Evolutionary conservation across 257 asterid genomes (phyloP).

Genomic region (Salvia miltiorrhiza): DNA sequence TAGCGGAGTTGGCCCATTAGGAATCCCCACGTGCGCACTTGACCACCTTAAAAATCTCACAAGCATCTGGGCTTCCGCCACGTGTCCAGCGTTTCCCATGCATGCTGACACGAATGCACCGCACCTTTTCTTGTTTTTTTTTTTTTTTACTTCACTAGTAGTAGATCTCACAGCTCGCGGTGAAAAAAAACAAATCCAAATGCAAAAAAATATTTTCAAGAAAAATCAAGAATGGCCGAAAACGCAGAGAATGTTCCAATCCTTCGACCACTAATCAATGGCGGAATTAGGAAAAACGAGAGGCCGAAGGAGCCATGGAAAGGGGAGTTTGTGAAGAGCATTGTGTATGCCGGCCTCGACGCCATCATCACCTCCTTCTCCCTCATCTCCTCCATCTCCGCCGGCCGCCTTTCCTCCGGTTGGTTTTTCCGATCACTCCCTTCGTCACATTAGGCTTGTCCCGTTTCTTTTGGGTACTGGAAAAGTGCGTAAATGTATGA

Average conservation of each 20-base stretch:
- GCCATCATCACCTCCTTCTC: constrained; percentile 67
- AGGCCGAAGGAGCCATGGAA: constrained; percentile 78
- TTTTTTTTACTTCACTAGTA: not conserved
- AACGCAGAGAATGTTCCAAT: constrained; percentile 18
- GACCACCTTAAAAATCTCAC: constrained; percentile 20
- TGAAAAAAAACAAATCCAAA: not conserved
- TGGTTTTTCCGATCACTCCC: too few species aligned
- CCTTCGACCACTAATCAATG: constrained; percentile 17
- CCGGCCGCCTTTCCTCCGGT: constrained; percentile 78
- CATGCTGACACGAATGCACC: constrained; percentile 35
- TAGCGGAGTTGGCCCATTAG: constrained; percentile 5
- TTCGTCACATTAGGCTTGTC: too few species aligned
- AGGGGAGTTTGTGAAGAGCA: constrained; percentile 63
- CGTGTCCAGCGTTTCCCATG: constrained; percentile 25
- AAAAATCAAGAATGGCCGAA: constrained; percentile 30
- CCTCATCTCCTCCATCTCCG: constrained; percentile 79
- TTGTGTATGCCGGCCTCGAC: constrained; percentile 66
- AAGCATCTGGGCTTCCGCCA: constrained; percentile 27
- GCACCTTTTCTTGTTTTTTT: not conserved
- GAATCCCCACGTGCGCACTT: constrained; percentile 25
- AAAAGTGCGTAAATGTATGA: too few species aligned
- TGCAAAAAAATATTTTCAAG: not conserved
- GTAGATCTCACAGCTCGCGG: not conserved
- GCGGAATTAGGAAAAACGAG: constrained; percentile 4
- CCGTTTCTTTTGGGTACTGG: too few species aligned